Evolutionary conservation across 2,329 filamentous ascomycete species (phyloP), one percentile per base, ranked within the genome.

Genomic region (Fusarium verticillioides): DNA sequence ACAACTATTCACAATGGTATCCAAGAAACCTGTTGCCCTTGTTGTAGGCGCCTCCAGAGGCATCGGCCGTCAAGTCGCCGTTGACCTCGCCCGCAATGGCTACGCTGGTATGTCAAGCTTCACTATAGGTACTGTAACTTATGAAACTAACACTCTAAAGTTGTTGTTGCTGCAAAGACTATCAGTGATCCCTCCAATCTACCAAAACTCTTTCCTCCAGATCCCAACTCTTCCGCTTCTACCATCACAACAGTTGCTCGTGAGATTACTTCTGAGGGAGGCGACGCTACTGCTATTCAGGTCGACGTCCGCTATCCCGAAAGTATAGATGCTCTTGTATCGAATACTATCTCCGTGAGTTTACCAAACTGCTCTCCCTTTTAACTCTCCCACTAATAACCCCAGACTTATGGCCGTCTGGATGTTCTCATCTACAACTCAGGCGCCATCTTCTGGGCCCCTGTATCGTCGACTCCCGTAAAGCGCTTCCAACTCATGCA

Each of bases 391-490:
- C 5, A 58, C 66, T 47, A 37, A 62, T 30, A 54, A 7, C 10
- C 18, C 47, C 52, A 89, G 76, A 84, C 81, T 9, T 92, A 92
- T 76, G 86, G 87, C 47, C 88, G 87, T 28, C 84, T 97, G 7
- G 93, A 96, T 79, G 91, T 92, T 1, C 82, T 97, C 5, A 81
- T 96, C 54, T 97, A 97, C 85, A 97, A 96, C 80, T 91, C 92
- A 0, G 94, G 94, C 44, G 94, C 94, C 6, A 95, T 97, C 74
- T 96, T 92, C 91, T 96, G 94, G 93, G 88, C 92, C 0, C 88
- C 92, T 4, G 90, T 97, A 0, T 87, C 91, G 58, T 88, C 91
- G 52, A 96, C 93, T 0, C 91, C 93, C 1, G 84, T 92, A 72
- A 93, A 92, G 81, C 88, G 93, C n/a, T 96, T 94, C 83, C 90